These are phyloP conservation scores for Ophiocordyceps sinensis DNA, from an alignment of 2,329 filamentous ascomycete genomes.

Conservation along the genomic window DNA sequence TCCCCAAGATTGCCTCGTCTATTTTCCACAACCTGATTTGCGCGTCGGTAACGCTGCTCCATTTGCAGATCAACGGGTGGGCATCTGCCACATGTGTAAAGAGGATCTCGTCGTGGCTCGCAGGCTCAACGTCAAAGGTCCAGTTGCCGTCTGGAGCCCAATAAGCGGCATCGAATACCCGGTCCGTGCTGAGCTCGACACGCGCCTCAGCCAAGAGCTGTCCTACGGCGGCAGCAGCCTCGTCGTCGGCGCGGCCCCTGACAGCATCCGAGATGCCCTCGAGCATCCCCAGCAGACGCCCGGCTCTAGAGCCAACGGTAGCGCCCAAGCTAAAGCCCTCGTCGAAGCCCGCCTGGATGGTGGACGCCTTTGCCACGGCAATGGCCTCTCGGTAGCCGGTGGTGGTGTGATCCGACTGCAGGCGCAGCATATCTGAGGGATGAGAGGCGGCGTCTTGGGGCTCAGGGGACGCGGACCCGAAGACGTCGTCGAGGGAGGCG, in stretches of 20 bases:
- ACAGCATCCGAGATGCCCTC: conserved; percentile 52
- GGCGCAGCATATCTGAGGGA: conserved; percentile 53
- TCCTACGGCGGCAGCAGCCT: conserved; percentile 9
- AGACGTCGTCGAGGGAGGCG: conserved; percentile 20
- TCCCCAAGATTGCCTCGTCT: conserved; percentile 16
- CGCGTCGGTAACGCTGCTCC: conserved; percentile 28
- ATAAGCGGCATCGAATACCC: conserved; percentile 50
- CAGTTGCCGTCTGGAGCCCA: conserved; percentile 59
- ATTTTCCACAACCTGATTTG: conserved; percentile 20
- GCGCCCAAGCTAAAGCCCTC: conserved; percentile 79
- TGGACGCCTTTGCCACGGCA: conserved; percentile 55
- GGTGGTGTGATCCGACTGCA: conserved; percentile 65
- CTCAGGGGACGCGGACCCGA: conserved; percentile 11
- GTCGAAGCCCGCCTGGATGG: conserved; percentile 81
- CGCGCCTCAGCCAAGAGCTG: conserved; percentile 33
- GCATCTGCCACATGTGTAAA: conserved; percentile 49
- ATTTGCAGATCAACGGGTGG: conserved; percentile 53
- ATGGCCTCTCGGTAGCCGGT: conserved; percentile 87
- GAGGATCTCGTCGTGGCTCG: conserved; percentile 27
- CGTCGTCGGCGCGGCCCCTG: conserved; percentile 11
- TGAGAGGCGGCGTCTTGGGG: conserved; percentile 15
- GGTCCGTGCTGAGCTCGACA: conserved; percentile 43
- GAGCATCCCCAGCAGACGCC: conserved; percentile 61
- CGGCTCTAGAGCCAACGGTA: conserved; percentile 59
- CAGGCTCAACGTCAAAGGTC: conserved; percentile 40